Evolutionary conservation across 768 basidiomycete species (phyloP).

Genomic region (Panellus pusillus): DNA sequence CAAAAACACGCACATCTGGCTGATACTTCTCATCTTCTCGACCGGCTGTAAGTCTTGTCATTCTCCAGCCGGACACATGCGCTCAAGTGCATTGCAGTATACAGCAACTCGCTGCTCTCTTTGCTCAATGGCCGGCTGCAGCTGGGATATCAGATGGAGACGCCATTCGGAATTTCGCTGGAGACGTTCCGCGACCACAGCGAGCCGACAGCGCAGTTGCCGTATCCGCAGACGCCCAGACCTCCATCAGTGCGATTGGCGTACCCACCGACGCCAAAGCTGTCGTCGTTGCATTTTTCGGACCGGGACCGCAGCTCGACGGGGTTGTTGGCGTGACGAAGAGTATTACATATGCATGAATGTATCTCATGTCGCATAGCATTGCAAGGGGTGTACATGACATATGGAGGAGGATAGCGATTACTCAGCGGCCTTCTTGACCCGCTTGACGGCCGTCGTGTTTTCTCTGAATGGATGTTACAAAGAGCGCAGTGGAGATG

Average conservation of each 20-base stretch:
- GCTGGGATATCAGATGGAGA: slow-evolving; percentile 12
- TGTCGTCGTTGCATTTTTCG: too few species aligned
- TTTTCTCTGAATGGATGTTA: slow-evolving; percentile 65
- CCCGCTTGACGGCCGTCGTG: slow-evolving; percentile 85
- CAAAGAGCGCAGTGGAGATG: neutral
- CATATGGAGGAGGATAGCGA: slow-evolving; percentile 3
- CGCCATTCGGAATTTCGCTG: slow-evolving; percentile 16
- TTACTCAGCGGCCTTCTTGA: slow-evolving; percentile 51
- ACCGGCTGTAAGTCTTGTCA: slow-evolving; percentile 12
- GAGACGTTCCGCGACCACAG: slow-evolving; percentile 4
- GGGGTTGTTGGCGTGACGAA: too few species aligned
- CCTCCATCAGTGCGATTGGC: too few species aligned
- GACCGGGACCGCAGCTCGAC: too few species aligned
- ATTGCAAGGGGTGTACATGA: slow-evolving; percentile 15
- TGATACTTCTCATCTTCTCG: slow-evolving; percentile 11
- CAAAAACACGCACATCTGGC: slow-evolving; percentile 12
- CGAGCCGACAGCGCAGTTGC: too few species aligned
- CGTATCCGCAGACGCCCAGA: too few species aligned
- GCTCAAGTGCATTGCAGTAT: slow-evolving; percentile 2
- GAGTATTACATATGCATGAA: too few species aligned
- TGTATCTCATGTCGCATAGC: slow-evolving; percentile 5
- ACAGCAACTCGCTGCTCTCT: slow-evolving; percentile 19
- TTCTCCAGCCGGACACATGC: neutral
- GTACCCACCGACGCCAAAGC: too few species aligned
- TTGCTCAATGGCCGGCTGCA: slow-evolving; percentile 19